These are phyloP conservation scores for Ogataea chonburiensis DNA, from an alignment of 805 yeast genomes.

Conservation along the genomic window DNA sequence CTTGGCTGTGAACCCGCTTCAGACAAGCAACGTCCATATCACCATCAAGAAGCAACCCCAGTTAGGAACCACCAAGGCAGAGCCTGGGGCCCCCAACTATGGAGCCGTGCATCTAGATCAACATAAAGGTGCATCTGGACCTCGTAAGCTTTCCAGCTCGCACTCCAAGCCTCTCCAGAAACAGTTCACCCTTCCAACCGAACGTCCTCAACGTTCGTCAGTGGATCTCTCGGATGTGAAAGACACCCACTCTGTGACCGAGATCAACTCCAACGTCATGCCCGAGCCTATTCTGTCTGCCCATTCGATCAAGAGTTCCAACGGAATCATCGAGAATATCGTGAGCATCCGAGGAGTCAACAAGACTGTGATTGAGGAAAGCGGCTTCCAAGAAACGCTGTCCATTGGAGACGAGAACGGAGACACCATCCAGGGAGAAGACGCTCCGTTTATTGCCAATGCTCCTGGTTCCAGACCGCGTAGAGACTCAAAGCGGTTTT, in stretches of 20 bases:
- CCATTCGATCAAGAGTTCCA: constrained; percentile 35
- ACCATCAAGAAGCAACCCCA: constrained; percentile 62
- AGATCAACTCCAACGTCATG: constrained; percentile 1
- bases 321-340: constrained; percentile 76
- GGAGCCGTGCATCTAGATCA: constrained; percentile 37
- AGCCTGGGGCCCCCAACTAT: constrained; percentile 15
- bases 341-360: constrained; percentile 82
- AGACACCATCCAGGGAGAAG: constrained; percentile 10
- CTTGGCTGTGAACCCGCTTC: constrained; percentile 68
- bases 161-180: constrained; percentile 11
- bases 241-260: not conserved
- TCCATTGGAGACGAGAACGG: constrained; percentile 16
- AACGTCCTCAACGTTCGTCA: constrained; percentile 18
- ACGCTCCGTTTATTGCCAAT: constrained; percentile 8
- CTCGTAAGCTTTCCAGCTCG: constrained; percentile 3
- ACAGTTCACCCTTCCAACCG: constrained; percentile 22
- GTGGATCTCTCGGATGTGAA: constrained; percentile 28
- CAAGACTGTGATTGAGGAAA: constrained; percentile 78
- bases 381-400: constrained; percentile 39
- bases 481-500: constrained; percentile 25
- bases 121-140: not conserved
- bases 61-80: constrained; percentile 10
- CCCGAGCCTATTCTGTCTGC: constrained; percentile 12
- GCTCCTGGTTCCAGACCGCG: constrained; percentile 11
- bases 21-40: constrained; percentile 62